These are phyloP conservation scores for Penicillium turbatum DNA, from an alignment of 495 filamentous ascomycete genomes.

Conservation along the genomic window DNA sequence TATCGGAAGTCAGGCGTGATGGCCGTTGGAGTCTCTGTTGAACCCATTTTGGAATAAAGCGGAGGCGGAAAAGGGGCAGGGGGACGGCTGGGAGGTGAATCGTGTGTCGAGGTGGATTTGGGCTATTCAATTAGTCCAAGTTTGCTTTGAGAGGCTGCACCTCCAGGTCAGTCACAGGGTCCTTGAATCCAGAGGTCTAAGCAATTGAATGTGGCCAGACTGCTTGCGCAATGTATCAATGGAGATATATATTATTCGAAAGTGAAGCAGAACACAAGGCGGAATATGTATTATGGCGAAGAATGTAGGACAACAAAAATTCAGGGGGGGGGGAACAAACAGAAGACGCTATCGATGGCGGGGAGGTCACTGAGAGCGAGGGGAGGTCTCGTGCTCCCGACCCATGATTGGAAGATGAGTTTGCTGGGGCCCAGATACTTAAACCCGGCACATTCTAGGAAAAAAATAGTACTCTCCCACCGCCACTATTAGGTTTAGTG, in stretches of 20 bases:
- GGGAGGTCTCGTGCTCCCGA: slow-evolving; percentile 38
- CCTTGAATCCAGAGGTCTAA: background rate
- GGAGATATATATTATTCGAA: background rate
- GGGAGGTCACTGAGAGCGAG: slow-evolving; percentile 16
- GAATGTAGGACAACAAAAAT: background rate
- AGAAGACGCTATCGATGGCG: slow-evolving; percentile 4
- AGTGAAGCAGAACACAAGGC: background rate
- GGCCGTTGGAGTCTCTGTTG: slow-evolving; percentile 18
- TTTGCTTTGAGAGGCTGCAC: background rate
- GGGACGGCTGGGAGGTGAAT: background rate
- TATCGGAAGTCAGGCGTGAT: slow-evolving; percentile 37
- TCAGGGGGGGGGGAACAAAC: background rate
- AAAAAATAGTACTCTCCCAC: background rate
- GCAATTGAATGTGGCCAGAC: background rate
- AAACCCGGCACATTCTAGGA: background rate
- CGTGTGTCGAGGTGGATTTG: background rate
- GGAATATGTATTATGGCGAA: background rate
- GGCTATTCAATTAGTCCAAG: background rate
- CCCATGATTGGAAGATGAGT: slow-evolving; percentile 33
- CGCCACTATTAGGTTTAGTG: background rate
- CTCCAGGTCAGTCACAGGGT: background rate
- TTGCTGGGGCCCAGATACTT: slow-evolving; percentile 4
- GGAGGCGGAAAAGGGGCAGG: slow-evolving; percentile 2
- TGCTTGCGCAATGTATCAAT: background rate
- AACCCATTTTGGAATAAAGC: slow-evolving; percentile 27